Evolutionary conservation across 2,329 filamentous ascomycete species (phyloP), one percentile per base, ranked within the genome.

Genomic region (Cladosporium oxysporum): DNA sequence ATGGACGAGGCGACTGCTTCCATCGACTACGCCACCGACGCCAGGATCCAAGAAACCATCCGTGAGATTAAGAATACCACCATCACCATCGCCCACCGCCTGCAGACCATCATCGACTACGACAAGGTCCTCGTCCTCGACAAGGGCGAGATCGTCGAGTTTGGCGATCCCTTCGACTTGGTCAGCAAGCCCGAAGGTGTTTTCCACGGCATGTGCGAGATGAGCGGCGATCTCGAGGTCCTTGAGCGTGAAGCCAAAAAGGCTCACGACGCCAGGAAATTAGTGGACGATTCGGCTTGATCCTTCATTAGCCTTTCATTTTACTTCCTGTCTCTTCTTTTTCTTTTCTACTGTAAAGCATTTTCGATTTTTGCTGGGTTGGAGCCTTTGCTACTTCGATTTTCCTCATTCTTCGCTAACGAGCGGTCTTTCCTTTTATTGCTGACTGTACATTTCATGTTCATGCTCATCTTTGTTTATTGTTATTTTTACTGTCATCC

Each of bases 1-100:
- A 98, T 99, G 95, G 95, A 99, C 78, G 95, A 99, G 82, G 95
- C 95, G 0, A 99, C 95, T 0, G 95, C 95, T 0, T 96, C 92
- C 0, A 98, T 99, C 74, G 95, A 99, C 80, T 98, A 98, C 79
- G 90, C 89, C 5, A 99, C 95, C 1, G 95, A 99, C 74, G 85
- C 90, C 59, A 97, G 97, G 81, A 98, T 99, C 71, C 95, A 99
- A 79, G 92, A 92, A 73, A 98, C 95, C 0, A 93, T 99, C 68
- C 90, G 93, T n/a, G 91, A 97, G 77, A 86, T 98, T 72, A 90
- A 89, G 70, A 84, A 93, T 77, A 99, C 95, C 0, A 97, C 96
- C 67, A 91, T 98, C 76, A 98, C 95, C 0, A 98, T 99, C 74
- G 95, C 95, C 0, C 95, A 99, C 79, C 88, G 95, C 21, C 83